Conservation (phyloP, 768 basidiomycete species). For the Tulasnella calospora region DNA sequence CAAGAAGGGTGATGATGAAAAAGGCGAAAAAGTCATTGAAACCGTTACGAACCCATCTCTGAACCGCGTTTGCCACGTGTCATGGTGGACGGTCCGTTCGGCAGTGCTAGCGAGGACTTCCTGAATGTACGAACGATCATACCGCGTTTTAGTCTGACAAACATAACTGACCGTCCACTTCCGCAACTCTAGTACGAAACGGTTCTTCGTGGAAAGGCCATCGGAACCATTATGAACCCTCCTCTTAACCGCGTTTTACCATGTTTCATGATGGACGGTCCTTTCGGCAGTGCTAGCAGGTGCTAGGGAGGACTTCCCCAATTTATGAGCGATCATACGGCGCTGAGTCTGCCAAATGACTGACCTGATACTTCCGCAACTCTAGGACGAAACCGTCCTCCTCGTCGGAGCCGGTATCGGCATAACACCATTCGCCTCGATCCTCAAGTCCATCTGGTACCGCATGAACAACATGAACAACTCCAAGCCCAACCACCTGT, state of each 20-base stretch:
- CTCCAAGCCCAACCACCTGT: constrained; percentile 71
- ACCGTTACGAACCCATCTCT: background rate
- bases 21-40: background rate
- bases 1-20: constrained; percentile 5
- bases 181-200: too few species aligned
- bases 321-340: background rate
- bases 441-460: constrained; percentile 78
- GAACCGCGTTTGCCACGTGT: background rate
- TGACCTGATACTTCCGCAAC: background rate
- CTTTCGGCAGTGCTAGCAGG: constrained; percentile 65
- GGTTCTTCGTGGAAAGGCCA: constrained; percentile 49
- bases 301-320: constrained; percentile 62
- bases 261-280: background rate
- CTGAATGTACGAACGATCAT: constrained; percentile 44
- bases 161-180: too few species aligned
- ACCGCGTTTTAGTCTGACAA: constrained; percentile 5
- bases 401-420: constrained; percentile 94
- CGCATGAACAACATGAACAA: constrained; percentile 78
- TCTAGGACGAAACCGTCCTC: constrained; percentile 69
- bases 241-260: background rate
- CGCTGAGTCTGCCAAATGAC: background rate
- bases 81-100: constrained; percentile 33
- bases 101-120: constrained; percentile 86
- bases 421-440: constrained; percentile 89
- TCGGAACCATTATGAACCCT: background rate